These are phyloP conservation scores for Ceratocystis cacaofunesta DNA, from an alignment of 2,329 filamentous ascomycete genomes.

Conservation along the genomic window DNA sequence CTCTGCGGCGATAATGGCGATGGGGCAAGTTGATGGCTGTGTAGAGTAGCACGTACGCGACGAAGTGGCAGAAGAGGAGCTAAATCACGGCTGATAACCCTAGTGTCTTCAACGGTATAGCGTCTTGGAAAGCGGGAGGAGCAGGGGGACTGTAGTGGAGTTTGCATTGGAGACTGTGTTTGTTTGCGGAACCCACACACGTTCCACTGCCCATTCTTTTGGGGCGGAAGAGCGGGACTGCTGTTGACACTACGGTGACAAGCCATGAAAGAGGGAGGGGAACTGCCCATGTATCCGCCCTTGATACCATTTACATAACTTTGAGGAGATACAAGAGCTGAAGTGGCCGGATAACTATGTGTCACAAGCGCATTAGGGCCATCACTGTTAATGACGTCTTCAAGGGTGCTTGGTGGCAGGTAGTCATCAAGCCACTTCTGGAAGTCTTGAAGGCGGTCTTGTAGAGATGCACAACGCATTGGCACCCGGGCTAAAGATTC, in stretches of 20 bases:
- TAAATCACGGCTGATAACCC: neutral
- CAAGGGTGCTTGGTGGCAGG: slow-evolving; percentile 1
- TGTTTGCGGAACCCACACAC: neutral
- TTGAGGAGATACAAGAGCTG: neutral
- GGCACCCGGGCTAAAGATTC: neutral
- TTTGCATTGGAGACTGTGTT: neutral
- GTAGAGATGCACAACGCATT: slow-evolving; percentile 9
- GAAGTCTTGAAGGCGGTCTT: slow-evolving; percentile 16
- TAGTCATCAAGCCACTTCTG: slow-evolving; percentile 18
- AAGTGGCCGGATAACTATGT: neutral
- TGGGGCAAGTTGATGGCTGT: neutral
- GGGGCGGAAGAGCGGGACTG: neutral
- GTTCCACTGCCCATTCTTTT: neutral
- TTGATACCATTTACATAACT: neutral
- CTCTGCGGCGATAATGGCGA: neutral
- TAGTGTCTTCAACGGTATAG: neutral
- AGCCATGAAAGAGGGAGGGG: neutral
- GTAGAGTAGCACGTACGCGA: neutral
- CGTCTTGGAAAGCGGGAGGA: neutral
- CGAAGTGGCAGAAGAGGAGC: neutral
- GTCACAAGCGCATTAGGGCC: neutral
- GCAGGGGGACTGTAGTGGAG: neutral
- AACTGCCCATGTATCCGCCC: neutral
- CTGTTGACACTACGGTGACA: neutral
- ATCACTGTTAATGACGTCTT: neutral